These are phyloP conservation scores for Aureobasidium sp. DNA, from an alignment of 2,329 filamentous ascomycete species.

Conservation along the genomic window DNA sequence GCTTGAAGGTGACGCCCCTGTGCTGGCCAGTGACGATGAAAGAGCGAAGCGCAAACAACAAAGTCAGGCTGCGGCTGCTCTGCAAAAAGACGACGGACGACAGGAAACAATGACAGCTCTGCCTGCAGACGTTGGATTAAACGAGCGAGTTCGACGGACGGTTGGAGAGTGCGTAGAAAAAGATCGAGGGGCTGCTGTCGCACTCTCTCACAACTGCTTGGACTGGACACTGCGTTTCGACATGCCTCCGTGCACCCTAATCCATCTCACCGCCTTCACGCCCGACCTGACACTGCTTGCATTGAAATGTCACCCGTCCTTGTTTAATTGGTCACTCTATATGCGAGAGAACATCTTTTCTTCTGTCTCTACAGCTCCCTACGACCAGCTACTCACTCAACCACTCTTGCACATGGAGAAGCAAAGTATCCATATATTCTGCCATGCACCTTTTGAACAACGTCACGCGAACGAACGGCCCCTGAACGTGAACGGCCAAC, in stretches of 20 bases:
- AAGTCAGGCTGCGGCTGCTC: not conserved
- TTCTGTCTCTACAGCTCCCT: not conserved
- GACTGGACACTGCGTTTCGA: not conserved
- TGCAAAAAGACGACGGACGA: not conserved
- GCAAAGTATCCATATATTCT: not conserved
- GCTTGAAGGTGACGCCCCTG: not conserved
- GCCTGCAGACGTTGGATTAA: constrained; percentile 1
- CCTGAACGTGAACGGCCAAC: not conserved
- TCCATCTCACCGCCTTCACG: not conserved
- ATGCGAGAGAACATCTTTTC: not conserved
- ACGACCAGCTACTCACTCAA: not conserved
- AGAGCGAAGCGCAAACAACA: constrained; percentile 1
- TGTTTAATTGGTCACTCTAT: not conserved
- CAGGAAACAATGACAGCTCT: not conserved
- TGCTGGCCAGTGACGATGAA: not conserved
- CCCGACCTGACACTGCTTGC: not conserved
- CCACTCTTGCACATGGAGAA: not conserved
- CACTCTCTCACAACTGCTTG: not conserved
- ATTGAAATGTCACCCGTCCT: not conserved
- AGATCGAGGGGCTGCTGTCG: constrained; percentile 8
- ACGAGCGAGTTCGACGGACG: constrained; percentile 2
- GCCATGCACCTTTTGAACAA: not conserved
- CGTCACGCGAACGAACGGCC: constrained; percentile 10
- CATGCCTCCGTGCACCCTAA: not conserved
- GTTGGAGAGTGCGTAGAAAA: not conserved